Evolutionary conservation across 1,284 basidiomycete species (phyloP).

Genomic region (Meira nashicola): DNA sequence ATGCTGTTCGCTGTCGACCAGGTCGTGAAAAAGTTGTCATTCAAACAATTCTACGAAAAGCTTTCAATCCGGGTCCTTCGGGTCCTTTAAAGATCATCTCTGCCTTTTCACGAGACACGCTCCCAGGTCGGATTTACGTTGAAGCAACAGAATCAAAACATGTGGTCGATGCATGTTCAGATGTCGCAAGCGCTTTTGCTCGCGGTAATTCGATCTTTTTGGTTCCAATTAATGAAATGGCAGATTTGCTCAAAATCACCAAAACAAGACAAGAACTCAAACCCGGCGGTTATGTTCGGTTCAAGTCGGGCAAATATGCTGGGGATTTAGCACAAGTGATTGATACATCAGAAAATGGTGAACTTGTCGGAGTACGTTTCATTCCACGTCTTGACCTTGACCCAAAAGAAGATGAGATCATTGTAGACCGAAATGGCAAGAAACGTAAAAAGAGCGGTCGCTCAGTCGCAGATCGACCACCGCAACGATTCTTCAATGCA

Average conservation of each 20-base stretch:
- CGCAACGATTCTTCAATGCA: slow-evolving; percentile 86
- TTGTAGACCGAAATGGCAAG: slow-evolving; percentile 53
- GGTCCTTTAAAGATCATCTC: slow-evolving; percentile 79
- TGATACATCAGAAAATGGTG: slow-evolving; percentile 86
- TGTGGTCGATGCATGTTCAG: slow-evolving; percentile 77
- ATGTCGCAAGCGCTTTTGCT: slow-evolving; percentile 82
- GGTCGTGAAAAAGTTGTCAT: slow-evolving; percentile 89
- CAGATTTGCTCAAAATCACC: slow-evolving; percentile 88
- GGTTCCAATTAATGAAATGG: slow-evolving; percentile 98
- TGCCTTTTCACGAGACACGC: slow-evolving; percentile 89
- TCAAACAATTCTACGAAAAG: slow-evolving; percentile 89
- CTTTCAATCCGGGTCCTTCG: slow-evolving; percentile 61
- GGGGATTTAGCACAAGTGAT: slow-evolving; percentile 93
- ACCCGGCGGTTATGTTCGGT: slow-evolving; percentile 88
- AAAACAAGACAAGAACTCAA: slow-evolving; percentile 82
- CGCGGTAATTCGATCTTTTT: slow-evolving; percentile 67
- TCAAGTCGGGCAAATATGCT: slow-evolving; percentile 86
- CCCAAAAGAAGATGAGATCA: slow-evolving; percentile 43
- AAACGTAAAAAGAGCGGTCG: slow-evolving; percentile 52
- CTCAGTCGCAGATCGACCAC: slow-evolving; percentile 62
- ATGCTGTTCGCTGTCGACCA: slow-evolving; percentile 89
- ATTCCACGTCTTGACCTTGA: slow-evolving; percentile 94
- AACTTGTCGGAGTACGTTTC: slow-evolving; percentile 87
- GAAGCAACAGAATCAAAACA: slow-evolving; percentile 84
- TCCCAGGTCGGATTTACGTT: slow-evolving; percentile 91